Evolutionary conservation across 352 stramenopile species (phyloP).

Genomic region (Globisporangium canariense): DNA sequence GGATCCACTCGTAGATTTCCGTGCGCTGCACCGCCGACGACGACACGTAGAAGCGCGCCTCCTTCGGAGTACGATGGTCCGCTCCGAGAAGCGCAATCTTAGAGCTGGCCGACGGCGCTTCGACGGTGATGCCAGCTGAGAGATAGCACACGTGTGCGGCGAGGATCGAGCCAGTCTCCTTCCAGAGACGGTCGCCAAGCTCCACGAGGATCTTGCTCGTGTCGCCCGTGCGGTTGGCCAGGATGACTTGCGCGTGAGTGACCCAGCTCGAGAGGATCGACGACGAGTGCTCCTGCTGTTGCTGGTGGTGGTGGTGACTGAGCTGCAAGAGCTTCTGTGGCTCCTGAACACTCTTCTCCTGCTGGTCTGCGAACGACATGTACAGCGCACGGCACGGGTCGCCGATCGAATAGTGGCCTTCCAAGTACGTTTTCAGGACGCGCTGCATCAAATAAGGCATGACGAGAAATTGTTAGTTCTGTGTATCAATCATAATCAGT

Average conservation of each 20-base stretch:
- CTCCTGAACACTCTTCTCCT: slow-evolving; percentile 84
- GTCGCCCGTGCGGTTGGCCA: slow-evolving; percentile 77
- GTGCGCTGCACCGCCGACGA: slow-evolving; percentile 73
- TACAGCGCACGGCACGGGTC: slow-evolving; percentile 79
- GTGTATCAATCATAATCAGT: slow-evolving; percentile 8
- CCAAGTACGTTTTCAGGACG: slow-evolving; percentile 72
- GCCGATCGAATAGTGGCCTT: slow-evolving; percentile 68
- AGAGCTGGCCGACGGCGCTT: slow-evolving; percentile 68
- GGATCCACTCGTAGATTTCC: slow-evolving; percentile 84
- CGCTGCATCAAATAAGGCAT: slow-evolving; percentile 26
- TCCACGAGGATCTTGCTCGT: slow-evolving; percentile 83
- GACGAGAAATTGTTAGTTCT: neutral
- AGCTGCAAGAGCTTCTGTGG: slow-evolving; percentile 63
- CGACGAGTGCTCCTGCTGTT: slow-evolving; percentile 24
- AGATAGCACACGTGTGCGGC: slow-evolving; percentile 84
- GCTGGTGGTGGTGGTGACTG: slow-evolving; percentile 24
- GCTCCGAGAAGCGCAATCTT: slow-evolving; percentile 82
- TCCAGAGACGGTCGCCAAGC: slow-evolving; percentile 80
- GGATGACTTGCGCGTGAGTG: slow-evolving; percentile 73
- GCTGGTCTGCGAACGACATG: slow-evolving; percentile 78
- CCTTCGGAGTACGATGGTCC: slow-evolving; percentile 61
- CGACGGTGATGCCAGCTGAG: slow-evolving; percentile 61
- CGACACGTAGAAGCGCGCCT: slow-evolving; percentile 84
- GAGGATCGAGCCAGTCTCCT: slow-evolving; percentile 55
- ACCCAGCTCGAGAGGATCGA: slow-evolving; percentile 72